Evolutionary conservation across 495 filamentous ascomycete genomes (phyloP).

Genomic region (Penicillium psychrofluorescens): DNA sequence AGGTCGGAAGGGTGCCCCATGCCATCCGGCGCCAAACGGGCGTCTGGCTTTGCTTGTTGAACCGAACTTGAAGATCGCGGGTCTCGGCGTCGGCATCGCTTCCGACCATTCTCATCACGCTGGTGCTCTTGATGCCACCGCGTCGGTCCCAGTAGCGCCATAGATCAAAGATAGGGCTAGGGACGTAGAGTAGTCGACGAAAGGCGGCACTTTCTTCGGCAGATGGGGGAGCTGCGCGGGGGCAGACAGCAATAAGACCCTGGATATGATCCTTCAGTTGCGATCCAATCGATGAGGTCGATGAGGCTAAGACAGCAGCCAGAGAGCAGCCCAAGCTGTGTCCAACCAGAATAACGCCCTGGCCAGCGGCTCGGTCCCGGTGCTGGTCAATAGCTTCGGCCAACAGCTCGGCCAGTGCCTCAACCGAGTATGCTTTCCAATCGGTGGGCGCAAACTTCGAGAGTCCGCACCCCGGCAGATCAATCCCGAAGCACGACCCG

Average conservation of each 20-base stretch:
- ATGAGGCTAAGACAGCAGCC: slow-evolving; percentile 65
- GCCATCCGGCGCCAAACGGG: slow-evolving; percentile 81
- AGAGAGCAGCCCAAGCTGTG: slow-evolving; percentile 87
- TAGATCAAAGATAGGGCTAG: slow-evolving; percentile 65
- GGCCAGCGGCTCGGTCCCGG: slow-evolving; percentile 54
- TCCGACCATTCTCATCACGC: slow-evolving; percentile 76
- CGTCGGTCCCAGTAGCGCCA: slow-evolving; percentile 75
- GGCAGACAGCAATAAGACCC: slow-evolving; percentile 76
- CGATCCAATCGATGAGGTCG: slow-evolving; percentile 37
- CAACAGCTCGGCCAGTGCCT: slow-evolving; percentile 68
- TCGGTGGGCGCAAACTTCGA: slow-evolving; percentile 61
- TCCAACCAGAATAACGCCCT: slow-evolving; percentile 72
- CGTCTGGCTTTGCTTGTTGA: slow-evolving; percentile 76
- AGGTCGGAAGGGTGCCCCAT: slow-evolving; percentile 57
- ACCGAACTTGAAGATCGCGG: slow-evolving; percentile 70
- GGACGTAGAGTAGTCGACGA: slow-evolving; percentile 55
- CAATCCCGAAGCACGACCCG: slow-evolving; percentile 82
- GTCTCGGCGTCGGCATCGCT: slow-evolving; percentile 63
- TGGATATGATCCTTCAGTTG: slow-evolving; percentile 55
- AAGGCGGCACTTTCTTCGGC: slow-evolving; percentile 44
- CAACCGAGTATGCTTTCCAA: slow-evolving; percentile 75
- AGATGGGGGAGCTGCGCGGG: slow-evolving; percentile 54
- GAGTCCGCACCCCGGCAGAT: slow-evolving; percentile 81
- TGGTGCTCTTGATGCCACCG: slow-evolving; percentile 69
- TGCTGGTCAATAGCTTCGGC: slow-evolving; percentile 64